These are phyloP conservation scores for Apiotrichum laibachii DNA, from an alignment of 1,284 basidiomycete genomes.

Conservation along the genomic window DNA sequence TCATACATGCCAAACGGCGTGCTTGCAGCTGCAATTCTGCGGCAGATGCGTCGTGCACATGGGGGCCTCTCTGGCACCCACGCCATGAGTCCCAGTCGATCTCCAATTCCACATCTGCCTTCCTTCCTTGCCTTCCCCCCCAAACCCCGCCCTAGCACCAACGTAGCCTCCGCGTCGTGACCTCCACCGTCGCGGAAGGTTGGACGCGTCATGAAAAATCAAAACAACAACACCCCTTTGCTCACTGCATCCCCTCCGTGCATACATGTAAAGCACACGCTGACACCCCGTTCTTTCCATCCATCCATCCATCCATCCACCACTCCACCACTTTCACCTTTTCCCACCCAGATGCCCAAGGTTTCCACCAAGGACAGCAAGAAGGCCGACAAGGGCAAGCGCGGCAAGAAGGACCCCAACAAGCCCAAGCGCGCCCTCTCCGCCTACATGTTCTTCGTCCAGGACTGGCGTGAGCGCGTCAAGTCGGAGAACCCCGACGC, in stretches of 20 bases:
- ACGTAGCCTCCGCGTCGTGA: neutral
- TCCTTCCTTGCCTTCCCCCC: neutral
- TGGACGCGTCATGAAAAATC: neutral
- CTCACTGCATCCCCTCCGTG: neutral
- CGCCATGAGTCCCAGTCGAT: no score
- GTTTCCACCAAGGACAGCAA: slow-evolving; percentile 63
- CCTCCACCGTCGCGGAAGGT: neutral
- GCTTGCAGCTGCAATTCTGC: neutral
- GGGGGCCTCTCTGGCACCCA: no score
- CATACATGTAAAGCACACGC: slow-evolving; percentile 4
- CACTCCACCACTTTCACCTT: neutral
- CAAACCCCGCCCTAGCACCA: neutral
- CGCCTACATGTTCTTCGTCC: slow-evolving; percentile 98
- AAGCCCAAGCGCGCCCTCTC: slow-evolving; percentile 65
- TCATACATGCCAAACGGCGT: neutral
- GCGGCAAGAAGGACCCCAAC: slow-evolving; percentile 46
- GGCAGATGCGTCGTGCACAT: slow-evolving; percentile 7
- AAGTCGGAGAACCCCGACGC: slow-evolving; percentile 94
- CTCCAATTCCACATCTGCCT: neutral
- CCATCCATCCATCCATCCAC: slow-evolving; percentile 2
- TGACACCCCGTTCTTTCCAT: neutral
- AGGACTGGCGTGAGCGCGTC: slow-evolving; percentile 91
- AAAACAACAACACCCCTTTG: neutral
- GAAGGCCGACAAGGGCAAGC: slow-evolving; percentile 56
- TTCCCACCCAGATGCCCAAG: slow-evolving; percentile 59